phyloP scores from a whole-genome alignment of 192 early-diverging fungal genomes.

The Glomus cerebriforme region DNA sequence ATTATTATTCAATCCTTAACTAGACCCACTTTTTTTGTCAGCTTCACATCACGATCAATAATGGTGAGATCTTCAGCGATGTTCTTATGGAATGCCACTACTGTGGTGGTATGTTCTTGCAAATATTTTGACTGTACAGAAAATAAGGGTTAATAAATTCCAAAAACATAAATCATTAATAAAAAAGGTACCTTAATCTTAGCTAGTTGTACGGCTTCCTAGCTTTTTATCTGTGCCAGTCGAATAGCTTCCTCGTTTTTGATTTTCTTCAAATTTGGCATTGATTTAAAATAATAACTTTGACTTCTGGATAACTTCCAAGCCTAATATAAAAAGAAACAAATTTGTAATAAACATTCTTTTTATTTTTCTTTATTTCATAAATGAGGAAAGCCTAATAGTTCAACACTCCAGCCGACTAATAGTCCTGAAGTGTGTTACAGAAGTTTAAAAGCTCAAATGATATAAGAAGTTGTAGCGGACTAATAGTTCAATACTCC shows the following conservation, averaged over 20 bases:
- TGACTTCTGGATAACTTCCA: background rate
- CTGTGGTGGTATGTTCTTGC: slow-evolving; percentile 26
- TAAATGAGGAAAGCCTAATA: slow-evolving; percentile 16
- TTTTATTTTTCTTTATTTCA: background rate
- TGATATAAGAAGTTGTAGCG: slow-evolving; percentile 14
- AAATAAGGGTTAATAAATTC: slow-evolving; percentile 25
- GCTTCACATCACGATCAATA: no score
- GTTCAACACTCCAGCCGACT: slow-evolving; percentile 21
- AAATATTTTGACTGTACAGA: slow-evolving; percentile 21
- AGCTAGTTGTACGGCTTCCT: background rate
- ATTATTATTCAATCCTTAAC: background rate
- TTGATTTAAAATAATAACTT: background rate
- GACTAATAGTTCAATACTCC: slow-evolving; percentile 33
- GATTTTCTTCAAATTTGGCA: background rate
- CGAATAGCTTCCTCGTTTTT: slow-evolving; percentile 12
- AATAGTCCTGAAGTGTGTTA: slow-evolving; percentile 22
- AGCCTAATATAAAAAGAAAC: slow-evolving; percentile 10
- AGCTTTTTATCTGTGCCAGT: background rate
- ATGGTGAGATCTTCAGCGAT: background rate
- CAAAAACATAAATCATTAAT: background rate
- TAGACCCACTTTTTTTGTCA: background rate
- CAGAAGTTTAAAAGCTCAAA: slow-evolving; percentile 9
- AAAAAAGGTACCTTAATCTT: background rate
- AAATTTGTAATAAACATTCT: slow-evolving; percentile 10
- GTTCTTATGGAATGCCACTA: slow-evolving; percentile 26